These are phyloP conservation scores for Oidiodendron maius DNA, from an alignment of 495 filamentous ascomycete species.

Conservation along the genomic window DNA sequence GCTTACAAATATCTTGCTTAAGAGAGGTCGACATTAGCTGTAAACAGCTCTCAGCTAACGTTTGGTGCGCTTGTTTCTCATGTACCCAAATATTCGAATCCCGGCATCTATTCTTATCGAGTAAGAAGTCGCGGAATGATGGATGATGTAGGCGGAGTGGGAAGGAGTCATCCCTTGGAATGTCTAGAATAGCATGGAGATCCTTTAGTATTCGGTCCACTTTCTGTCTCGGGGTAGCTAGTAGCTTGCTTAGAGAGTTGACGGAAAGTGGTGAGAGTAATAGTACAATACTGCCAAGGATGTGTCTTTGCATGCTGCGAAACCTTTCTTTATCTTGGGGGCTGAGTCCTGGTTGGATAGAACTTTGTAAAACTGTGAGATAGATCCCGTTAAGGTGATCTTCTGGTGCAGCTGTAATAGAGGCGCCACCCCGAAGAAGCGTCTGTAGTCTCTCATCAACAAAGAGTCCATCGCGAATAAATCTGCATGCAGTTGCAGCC, in stretches of 20 bases:
- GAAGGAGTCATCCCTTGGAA: too few species aligned
- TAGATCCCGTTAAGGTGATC: conserved; percentile 6
- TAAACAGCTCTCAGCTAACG: conserved; percentile 28
- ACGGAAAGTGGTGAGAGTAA: conserved; percentile 10
- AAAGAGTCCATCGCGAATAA: too few species aligned
- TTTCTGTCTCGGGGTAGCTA: conserved; percentile 3
- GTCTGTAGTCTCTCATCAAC: conserved; percentile 1
- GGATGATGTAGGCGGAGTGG: too few species aligned
- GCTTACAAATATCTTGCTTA: conserved; percentile 36
- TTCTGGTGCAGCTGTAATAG: background rate
- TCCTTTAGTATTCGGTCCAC: conserved; percentile 20
- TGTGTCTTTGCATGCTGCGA: background rate
- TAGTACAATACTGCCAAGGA: conserved; percentile 27
- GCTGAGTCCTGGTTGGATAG: background rate
- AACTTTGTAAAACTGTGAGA: conserved; percentile 1
- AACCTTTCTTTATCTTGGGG: background rate
- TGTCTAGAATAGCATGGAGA: too few species aligned
- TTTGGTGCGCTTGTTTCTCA: too few species aligned
- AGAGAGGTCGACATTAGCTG: conserved; percentile 30
- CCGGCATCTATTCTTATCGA: conserved; percentile 26
- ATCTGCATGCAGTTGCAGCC: too few species aligned
- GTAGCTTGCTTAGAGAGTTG: background rate
- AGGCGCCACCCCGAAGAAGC: conserved; percentile 1
- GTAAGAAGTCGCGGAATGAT: conserved; percentile 46
- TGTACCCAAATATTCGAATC: conserved; percentile 15